These are phyloP conservation scores for Citrullus mucosospermus DNA, from an alignment of 306 rosid species.

Conservation along the genomic window DNA sequence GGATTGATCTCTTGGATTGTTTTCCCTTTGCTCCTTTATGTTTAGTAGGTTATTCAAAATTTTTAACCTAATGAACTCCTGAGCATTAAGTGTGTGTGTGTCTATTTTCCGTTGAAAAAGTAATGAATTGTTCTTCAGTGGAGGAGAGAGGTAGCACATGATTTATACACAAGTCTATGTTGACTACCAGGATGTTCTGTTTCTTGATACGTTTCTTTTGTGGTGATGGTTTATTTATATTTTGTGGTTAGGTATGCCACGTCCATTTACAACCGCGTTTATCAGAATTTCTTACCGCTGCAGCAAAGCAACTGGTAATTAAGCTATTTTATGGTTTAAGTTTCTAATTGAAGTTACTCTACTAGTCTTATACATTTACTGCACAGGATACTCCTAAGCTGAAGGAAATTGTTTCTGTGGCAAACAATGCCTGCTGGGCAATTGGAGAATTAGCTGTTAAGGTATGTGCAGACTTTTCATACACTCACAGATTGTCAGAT, in stretches of 20 bases:
- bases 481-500: background rate
- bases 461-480: slow-evolving; percentile 33
- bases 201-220: background rate
- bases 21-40: background rate
- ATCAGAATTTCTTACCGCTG: slow-evolving; percentile 75
- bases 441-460: slow-evolving; percentile 93
- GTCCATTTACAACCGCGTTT: slow-evolving; percentile 73
- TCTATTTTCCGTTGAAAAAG: background rate
- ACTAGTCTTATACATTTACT: slow-evolving; percentile 12
- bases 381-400: slow-evolving; percentile 68
- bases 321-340: background rate
- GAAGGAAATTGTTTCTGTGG: slow-evolving; percentile 76
- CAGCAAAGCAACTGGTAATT: slow-evolving; percentile 88
- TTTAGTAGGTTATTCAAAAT: background rate
- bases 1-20: background rate
- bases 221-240: background rate
- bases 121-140: background rate
- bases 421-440: slow-evolving; percentile 99
- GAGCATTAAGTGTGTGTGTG: background rate
- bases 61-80: background rate
- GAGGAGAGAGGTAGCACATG: background rate
- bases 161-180: background rate
- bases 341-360: slow-evolving; percentile 5
- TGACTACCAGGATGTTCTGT: background rate
- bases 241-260: slow-evolving; percentile 62